Evolutionary conservation across 352 stramenopile genomes (phyloP).

Genomic region (Phytophthora pinifolia): DNA sequence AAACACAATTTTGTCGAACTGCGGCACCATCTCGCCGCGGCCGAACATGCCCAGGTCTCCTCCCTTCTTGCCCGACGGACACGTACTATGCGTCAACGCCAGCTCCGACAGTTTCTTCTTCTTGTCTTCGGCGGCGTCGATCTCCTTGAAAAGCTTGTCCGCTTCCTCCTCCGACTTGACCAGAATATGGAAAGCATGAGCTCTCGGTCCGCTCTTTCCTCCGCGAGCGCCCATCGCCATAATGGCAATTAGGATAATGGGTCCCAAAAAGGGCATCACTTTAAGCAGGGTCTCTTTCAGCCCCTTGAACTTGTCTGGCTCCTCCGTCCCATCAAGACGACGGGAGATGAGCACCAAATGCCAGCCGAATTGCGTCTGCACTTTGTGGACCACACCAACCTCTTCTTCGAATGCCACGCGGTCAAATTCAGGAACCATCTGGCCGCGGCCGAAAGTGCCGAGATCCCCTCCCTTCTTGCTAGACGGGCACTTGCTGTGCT

Average conservation of each 20-base stretch:
- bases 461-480: slow-evolving; percentile 66
- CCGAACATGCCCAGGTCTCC: slow-evolving; percentile 70
- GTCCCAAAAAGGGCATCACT: slow-evolving; percentile 52
- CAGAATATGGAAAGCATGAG: slow-evolving; percentile 65
- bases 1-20: slow-evolving; percentile 75
- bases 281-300: slow-evolving; percentile 41
- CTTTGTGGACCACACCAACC: slow-evolving; percentile 77
- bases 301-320: slow-evolving; percentile 35
- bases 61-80: slow-evolving; percentile 60
- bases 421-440: slow-evolving; percentile 83
- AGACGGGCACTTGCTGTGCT: slow-evolving; percentile 74
- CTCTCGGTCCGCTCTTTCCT: slow-evolving; percentile 29
- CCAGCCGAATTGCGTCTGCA: slow-evolving; percentile 81
- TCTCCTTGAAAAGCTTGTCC: slow-evolving; percentile 56
- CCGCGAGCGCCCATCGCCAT: slow-evolving; percentile 40
- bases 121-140: slow-evolving; percentile 52
- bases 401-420: slow-evolving; percentile 69
- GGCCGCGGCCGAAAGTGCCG: slow-evolving; percentile 64
- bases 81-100: slow-evolving; percentile 49
- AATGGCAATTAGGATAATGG: slow-evolving; percentile 53
- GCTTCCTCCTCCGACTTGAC: slow-evolving; percentile 56
- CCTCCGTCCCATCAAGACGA: slow-evolving; percentile 45
- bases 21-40: slow-evolving; percentile 71
- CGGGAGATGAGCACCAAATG: slow-evolving; percentile 62
- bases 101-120: slow-evolving; percentile 58